Conservation (phyloP, 805 yeast genomes). For the Sungouiella thailandica region DNA sequence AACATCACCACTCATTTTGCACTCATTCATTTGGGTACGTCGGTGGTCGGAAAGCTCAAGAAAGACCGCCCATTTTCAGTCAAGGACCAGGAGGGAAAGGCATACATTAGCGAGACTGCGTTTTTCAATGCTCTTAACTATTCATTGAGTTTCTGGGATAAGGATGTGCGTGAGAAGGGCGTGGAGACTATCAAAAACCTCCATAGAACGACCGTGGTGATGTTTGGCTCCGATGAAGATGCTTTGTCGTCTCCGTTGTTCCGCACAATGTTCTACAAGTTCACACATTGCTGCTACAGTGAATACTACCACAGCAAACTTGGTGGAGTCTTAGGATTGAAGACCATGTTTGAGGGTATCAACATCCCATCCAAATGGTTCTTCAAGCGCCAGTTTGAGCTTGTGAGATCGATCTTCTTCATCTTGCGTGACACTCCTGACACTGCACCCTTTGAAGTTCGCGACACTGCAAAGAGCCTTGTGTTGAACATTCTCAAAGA, state of each 20-base stretch:
- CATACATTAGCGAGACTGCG: slow-evolving; percentile 62
- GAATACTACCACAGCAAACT: slow-evolving; percentile 80
- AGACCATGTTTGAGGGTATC: slow-evolving; percentile 64
- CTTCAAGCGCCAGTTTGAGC: slow-evolving; percentile 72
- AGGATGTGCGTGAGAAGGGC: slow-evolving; percentile 68
- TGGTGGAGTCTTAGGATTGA: slow-evolving; percentile 85
- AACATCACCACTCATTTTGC: slow-evolving; percentile 77
- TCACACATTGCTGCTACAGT: slow-evolving; percentile 88
- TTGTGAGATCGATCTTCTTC: slow-evolving; percentile 81
- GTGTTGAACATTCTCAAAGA: slow-evolving; percentile 58
- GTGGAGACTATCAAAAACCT: slow-evolving; percentile 58
- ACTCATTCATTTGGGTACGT: slow-evolving; percentile 69
- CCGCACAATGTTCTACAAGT: slow-evolving; percentile 69
- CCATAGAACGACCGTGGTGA: slow-evolving; percentile 51
- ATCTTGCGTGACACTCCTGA: slow-evolving; percentile 85
- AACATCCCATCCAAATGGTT: slow-evolving; percentile 70
- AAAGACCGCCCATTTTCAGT: slow-evolving; percentile 68
- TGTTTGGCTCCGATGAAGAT: slow-evolving; percentile 64
- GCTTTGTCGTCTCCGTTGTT: slow-evolving; percentile 72
- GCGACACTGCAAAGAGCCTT: slow-evolving; percentile 64
- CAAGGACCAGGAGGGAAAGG: slow-evolving; percentile 73
- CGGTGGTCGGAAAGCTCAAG: slow-evolving; percentile 63
- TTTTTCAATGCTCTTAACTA: slow-evolving; percentile 70
- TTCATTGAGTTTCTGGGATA: slow-evolving; percentile 74
- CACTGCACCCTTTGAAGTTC: slow-evolving; percentile 79